Evolutionary conservation across 1,284 basidiomycete species (phyloP).

Genomic region (Ustilago xerochloae): DNA sequence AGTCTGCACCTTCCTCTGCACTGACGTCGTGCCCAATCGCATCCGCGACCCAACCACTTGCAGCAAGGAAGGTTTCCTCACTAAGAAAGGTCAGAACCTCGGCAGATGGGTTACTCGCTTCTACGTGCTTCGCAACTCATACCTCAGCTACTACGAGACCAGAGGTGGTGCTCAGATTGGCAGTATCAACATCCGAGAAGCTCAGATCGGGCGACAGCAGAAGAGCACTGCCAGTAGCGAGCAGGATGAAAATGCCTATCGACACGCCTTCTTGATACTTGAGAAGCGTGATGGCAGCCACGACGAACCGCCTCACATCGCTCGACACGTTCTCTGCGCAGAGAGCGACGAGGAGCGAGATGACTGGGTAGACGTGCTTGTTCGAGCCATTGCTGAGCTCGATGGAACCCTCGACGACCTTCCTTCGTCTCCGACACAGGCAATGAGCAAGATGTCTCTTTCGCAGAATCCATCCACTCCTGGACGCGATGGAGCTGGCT

Average conservation of each 20-base stretch:
- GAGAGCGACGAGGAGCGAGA: constrained; percentile 93
- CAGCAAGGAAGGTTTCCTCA: constrained; percentile 95
- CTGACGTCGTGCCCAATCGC: constrained; percentile 80
- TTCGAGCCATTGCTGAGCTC: constrained; percentile 55
- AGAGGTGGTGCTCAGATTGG: constrained; percentile 85
- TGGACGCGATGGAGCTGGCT: constrained; percentile 11
- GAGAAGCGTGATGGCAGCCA: constrained; percentile 75
- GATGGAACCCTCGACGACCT: constrained; percentile 28
- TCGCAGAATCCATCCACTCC: constrained; percentile 20
- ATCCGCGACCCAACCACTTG: constrained; percentile 69
- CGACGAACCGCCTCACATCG: constrained; percentile 72
- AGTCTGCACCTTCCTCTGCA: constrained; percentile 89
- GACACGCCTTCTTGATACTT: constrained; percentile 96
- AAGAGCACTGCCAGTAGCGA: constrained; percentile 68
- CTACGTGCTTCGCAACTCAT: constrained; percentile 83
- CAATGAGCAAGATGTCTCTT: constrained; percentile 41
- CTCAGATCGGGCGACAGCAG: constrained; percentile 84
- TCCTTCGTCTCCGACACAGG: constrained; percentile 34
- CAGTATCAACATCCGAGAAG: constrained; percentile 83
- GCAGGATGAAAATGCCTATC: constrained; percentile 85
- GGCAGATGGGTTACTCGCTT: constrained; percentile 82
- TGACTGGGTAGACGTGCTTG: constrained; percentile 92
- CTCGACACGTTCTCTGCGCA: constrained; percentile 92
- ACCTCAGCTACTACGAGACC: constrained; percentile 92
- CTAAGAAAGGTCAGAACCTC: constrained; percentile 95